A percentile compares a stretch with the other conserved stretches of the same genome.
phyloP scores from a whole-genome alignment of 768 basidiomycete species.

The Rhodosporidiobolus sp. region DNA sequence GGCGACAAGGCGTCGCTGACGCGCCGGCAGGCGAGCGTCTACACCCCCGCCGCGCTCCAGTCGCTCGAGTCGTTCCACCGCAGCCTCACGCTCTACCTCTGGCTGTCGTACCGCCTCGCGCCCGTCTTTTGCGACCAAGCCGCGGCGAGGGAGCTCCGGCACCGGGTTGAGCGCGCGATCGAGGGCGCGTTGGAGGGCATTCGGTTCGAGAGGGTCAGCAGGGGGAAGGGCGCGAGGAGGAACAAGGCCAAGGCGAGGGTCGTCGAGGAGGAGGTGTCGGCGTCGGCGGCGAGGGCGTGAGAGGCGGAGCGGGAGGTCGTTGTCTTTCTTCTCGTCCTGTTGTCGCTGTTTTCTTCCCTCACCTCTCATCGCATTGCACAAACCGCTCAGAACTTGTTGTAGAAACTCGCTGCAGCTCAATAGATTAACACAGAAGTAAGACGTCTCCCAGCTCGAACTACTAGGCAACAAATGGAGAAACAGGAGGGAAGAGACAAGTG shows the following conservation, averaged over 20 bases:
- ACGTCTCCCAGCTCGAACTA: too few species aligned
- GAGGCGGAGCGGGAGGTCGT: neutral
- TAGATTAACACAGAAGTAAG: too few species aligned
- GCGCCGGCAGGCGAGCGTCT: neutral
- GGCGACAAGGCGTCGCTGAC: too few species aligned
- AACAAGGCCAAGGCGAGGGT: conserved; percentile 19
- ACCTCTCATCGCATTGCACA: too few species aligned
- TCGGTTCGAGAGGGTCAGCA: conserved; percentile 26
- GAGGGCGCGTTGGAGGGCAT: conserved; percentile 55
- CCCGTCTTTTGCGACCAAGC: conserved; percentile 64
- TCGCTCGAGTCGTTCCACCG: conserved; percentile 73
- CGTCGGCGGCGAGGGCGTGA: neutral
- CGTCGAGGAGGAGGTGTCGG: too few species aligned
- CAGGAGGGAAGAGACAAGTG: neutral
- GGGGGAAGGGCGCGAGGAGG: conserved; percentile 17
- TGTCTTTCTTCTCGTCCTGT: neutral
- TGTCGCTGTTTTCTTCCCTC: neutral
- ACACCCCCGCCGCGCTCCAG: conserved; percentile 31
- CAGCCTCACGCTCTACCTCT: conserved; percentile 71
- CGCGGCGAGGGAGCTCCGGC: conserved; percentile 59
- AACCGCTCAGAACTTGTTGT: too few species aligned
- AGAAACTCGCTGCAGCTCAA: too few species aligned
- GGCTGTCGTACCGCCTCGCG: conserved; percentile 70
- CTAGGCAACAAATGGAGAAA: too few species aligned
- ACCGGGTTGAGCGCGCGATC: conserved; percentile 63